Percentiles rank a stretch among this genome's conserved stretches.
Conservation (phyloP, 768 basidiomycete genomes). For the Pulveroboletus sp. region DNA sequence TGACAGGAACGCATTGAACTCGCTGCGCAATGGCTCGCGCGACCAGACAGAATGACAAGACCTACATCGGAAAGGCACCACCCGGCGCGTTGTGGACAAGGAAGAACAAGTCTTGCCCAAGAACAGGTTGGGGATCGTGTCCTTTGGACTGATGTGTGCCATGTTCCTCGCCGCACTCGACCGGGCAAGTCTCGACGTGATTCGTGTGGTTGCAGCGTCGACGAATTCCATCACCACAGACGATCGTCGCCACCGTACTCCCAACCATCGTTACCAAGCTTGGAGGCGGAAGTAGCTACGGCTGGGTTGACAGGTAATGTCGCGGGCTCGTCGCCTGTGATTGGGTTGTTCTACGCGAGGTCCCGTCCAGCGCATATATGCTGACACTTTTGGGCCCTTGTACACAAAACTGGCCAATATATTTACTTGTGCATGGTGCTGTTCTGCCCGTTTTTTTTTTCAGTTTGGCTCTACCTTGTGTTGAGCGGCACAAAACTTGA, state of each 20-base stretch:
- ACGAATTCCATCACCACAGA: conserved; percentile 30
- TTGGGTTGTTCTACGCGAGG: too few relatives aligned
- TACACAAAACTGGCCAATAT: conserved; percentile 77
- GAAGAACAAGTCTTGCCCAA: conserved; percentile 24
- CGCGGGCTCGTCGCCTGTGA: neutral
- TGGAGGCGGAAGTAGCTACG: conserved; percentile 57
- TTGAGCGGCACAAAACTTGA: conserved; percentile 73
- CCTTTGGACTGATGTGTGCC: conserved; percentile 29
- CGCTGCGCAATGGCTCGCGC: conserved; percentile 5
- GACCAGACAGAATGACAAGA: neutral
- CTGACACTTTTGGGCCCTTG: conserved; percentile 59
- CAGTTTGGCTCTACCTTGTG: conserved; percentile 76
- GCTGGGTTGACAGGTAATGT: conserved; percentile 68
- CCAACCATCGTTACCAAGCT: conserved; percentile 68
- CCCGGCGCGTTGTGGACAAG: conserved; percentile 51
- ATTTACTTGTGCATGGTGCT: conserved; percentile 48
- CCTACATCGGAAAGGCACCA: conserved; percentile 17
- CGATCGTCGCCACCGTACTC: conserved; percentile 69
- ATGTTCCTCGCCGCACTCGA: conserved; percentile 48
- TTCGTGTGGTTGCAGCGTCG: neutral
- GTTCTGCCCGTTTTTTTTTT: neutral
- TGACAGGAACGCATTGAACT: too few relatives aligned
- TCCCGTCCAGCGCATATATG: conserved; percentile 58
- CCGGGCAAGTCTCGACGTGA: conserved; percentile 37
- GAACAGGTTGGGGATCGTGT: conserved; percentile 22